These are phyloP conservation scores for Rhizoclosmatium sp. DNA, from an alignment of 192 early-diverging fungal genomes.

Conservation along the genomic window DNA sequence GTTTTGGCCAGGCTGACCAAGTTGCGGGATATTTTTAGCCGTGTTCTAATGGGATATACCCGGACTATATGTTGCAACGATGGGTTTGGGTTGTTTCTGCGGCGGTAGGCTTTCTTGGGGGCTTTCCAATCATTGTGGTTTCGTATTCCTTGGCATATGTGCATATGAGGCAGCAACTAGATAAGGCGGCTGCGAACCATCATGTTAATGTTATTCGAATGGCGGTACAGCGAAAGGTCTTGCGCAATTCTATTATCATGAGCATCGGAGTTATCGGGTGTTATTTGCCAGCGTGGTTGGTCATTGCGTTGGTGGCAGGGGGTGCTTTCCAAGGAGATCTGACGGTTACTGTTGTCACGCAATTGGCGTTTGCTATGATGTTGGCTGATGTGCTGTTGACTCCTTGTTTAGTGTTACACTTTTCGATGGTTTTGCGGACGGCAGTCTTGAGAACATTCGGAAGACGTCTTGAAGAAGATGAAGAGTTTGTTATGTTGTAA, in stretches of 20 bases:
- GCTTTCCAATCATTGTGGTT: background rate
- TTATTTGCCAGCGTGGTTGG: background rate
- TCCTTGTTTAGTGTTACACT: conserved; percentile 1
- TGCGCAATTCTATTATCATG: conserved; percentile 8
- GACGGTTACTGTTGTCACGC: background rate
- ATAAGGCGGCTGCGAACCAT: background rate
- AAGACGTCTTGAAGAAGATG: too few species aligned
- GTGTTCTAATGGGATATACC: background rate
- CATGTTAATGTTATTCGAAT: background rate
- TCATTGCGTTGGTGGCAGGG: background rate
- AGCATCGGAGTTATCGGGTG: background rate
- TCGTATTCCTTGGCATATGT: background rate
- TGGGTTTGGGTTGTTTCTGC: background rate
- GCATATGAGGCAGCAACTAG: background rate
- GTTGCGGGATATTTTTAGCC: background rate
- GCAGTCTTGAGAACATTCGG: too few species aligned
- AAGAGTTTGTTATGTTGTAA: too few species aligned
- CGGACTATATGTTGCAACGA: background rate
- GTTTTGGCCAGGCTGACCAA: too few species aligned
- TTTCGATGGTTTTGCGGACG: background rate
- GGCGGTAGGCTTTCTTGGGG: background rate
- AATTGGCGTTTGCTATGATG: background rate
- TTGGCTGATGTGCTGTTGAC: background rate
- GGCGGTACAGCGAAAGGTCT: background rate
- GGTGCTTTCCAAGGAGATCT: background rate